Base-by-base conservation (phyloP, 768 basidiomycete species). In the Dendrothele bispora region DNA sequence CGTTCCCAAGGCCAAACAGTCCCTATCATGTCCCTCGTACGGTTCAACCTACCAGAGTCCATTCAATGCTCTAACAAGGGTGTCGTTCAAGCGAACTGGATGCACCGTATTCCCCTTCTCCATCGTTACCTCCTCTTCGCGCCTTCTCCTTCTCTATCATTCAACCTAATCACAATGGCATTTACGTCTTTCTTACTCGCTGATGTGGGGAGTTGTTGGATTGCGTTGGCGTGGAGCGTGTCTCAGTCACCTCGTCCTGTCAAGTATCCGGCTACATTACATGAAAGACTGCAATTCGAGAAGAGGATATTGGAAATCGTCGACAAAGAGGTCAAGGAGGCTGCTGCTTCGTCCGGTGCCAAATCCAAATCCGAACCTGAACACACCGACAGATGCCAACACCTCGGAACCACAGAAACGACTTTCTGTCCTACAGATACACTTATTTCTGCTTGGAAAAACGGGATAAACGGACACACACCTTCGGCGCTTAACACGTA, bases 171-270 rank as follows among this genome's bases (percentile, higher is more conserved):
- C 37, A 47, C 70, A 7, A 58, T 75, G 39, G 67, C 69, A 8
- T 73, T 71, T 52, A 78, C 71, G 8, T 77, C 78, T 2, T 80
- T 79, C 55, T 63, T 64, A 3, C 61, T 78, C 50, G 70, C 73
- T 1, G 77, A 80, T 49, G 61, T 80, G 37, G 64, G 63, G n/a
- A 76, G 73, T 56, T 75, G 74, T 3, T 79, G 73, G 73, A 65
- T 80, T 29, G 57, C 75, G 1, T 61, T 75, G 18, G 67, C 69
- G 3, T 79, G 75, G 74, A 48, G 51, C 3, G 54, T 61, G 2
- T 46, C 56, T 18, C n/a, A n/a, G n/a, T n/a, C n/a, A n/a, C 47
- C 52, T 3, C 53, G 61, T 2, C 47, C 56, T 22, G 55, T 69
- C 10, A 11, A 52, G 1, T 67, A 74, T 48, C 75, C 76, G 0